phyloP scores from a whole-genome alignment of 441 rosid genomes.

The Omphalea diandra region DNA sequence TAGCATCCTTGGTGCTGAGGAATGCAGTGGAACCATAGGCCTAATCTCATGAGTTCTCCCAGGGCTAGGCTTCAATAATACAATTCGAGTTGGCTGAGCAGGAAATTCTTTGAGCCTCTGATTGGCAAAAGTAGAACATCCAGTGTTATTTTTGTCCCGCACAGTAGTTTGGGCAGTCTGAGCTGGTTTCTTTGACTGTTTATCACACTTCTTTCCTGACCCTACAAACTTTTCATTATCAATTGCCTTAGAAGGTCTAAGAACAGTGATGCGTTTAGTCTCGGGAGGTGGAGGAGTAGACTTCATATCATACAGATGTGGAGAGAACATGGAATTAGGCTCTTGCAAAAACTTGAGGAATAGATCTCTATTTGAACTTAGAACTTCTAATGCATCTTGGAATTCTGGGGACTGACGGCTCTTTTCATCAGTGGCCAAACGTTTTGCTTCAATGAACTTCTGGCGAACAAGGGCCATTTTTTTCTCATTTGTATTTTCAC shows the following conservation, averaged over 20 bases:
- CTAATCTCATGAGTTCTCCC: slow-evolving; percentile 53
- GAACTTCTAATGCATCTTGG: slow-evolving; percentile 80
- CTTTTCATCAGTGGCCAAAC: slow-evolving; percentile 70
- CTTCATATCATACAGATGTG: slow-evolving; percentile 49
- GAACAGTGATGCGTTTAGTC: slow-evolving; percentile 86
- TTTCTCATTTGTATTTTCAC: slow-evolving; percentile 44
- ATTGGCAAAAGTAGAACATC: slow-evolving; percentile 35
- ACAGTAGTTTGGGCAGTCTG: slow-evolving; percentile 43
- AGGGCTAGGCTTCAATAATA: slow-evolving; percentile 84
- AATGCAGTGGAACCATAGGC: slow-evolving; percentile 43
- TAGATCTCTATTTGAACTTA: slow-evolving; percentile 76
- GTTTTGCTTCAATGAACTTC: slow-evolving; percentile 87
- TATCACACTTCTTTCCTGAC: slow-evolving; percentile 45
- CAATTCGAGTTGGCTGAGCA: slow-evolving; percentile 75
- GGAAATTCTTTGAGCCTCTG: slow-evolving; percentile 47
- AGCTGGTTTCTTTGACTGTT: slow-evolving; percentile 40
- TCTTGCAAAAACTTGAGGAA: slow-evolving; percentile 75
- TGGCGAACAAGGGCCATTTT: slow-evolving; percentile 76
- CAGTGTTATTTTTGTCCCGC: slow-evolving; percentile 42
- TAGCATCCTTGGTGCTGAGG: slow-evolving; percentile 43
- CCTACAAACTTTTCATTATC: slow-evolving; percentile 50
- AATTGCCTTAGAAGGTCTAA: slow-evolving; percentile 71
- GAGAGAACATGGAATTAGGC: slow-evolving; percentile 69
- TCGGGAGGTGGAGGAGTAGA: slow-evolving; percentile 55
- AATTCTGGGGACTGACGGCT: slow-evolving; percentile 79